Conservation (phyloP, 495 filamentous ascomycete species). For the Xylaria venustula region DNA sequence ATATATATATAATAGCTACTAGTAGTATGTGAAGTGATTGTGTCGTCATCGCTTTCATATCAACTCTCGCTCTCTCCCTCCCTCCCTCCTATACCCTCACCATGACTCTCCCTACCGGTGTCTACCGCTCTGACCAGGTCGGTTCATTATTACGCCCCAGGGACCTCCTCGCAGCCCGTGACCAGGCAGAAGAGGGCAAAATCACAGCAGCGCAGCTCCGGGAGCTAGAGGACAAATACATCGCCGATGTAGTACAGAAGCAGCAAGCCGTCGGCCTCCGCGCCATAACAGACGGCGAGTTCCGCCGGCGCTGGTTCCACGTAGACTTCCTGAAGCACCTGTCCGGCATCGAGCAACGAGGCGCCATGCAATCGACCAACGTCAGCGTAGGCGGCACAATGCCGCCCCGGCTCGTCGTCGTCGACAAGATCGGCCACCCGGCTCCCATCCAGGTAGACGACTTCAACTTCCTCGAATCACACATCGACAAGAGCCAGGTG, state of each 20-base stretch:
- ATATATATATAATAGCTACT: too few relatives aligned
- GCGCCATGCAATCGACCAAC: conserved; percentile 43
- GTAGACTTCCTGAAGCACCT: conserved; percentile 49
- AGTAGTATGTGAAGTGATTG: not conserved
- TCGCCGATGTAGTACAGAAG: conserved; percentile 57
- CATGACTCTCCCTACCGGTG: conserved; percentile 47
- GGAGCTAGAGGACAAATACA: conserved; percentile 62
- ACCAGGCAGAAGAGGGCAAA: conserved; percentile 45
- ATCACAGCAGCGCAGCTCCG: conserved; percentile 42
- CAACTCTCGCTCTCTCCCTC: not conserved
- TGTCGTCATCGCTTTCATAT: not conserved
- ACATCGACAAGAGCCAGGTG: conserved; percentile 44
- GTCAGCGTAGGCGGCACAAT: conserved; percentile 40
- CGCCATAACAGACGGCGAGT: conserved; percentile 70
- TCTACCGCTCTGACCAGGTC: conserved; percentile 52
- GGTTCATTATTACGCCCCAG: conserved; percentile 45
- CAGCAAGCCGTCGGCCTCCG: conserved; percentile 63
- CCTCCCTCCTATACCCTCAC: not conserved
- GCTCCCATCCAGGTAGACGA: conserved; percentile 58
- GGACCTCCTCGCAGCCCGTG: conserved; percentile 38
- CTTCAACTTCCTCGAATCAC: conserved; percentile 54
- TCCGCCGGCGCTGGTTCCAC: conserved; percentile 54
- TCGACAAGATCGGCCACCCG: conserved; percentile 45
- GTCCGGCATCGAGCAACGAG: conserved; percentile 42
- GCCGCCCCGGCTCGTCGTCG: conserved; percentile 45